Base-by-base conservation (phyloP, 1,284 basidiomycete species). In the Quambalaria eucalypti region DNA sequence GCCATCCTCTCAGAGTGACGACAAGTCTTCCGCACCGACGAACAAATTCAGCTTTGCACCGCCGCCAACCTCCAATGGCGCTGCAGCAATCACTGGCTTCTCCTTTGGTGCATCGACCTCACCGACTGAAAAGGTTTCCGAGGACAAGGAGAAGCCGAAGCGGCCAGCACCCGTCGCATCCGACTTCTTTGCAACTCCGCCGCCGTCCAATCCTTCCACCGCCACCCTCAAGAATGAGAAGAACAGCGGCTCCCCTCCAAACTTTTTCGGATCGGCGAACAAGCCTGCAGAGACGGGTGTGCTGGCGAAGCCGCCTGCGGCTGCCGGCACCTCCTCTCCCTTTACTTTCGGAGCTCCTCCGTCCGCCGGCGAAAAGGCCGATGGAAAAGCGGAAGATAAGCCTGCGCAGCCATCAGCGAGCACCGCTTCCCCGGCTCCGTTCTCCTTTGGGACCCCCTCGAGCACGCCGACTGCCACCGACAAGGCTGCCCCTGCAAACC, bases 191-290 rank as follows among this genome's bases (percentile, higher is more conserved):
- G 61, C 60, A 39, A 57, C 59, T n/a, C 62, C 61, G 25, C 47
- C 64, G 23, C 52, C 50, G 8, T 46, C 61, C 16, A 54, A 4
- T 4, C 42, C 60, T 12, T 52, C 50, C 26, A 29, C 26, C 16
- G 26, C 42, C 4, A 26, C 7, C 2, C 3, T 14, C 21, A 52
- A 16, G 12, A 57, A 64, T 4, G 59, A 52, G 30, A 68, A 65
- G 55, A 69, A 71, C 40, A 62, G 64, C 48, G 68, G 68, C 4
- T 68, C 69, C 0, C 57, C 67, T 14, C 69, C 69, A 38, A 65
- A 70, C 59, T 72, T 66, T 55, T 64, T 66, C 26, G 57, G 61
- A 23, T 50, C 58, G 2, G 48, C 63, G 7, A 49, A 36, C 16
- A 33, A 28, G 28, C 40, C 42, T 8, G 48, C 29, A 28, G 50